Percentiles rank a stretch among this genome's conserved stretches.
These are phyloP conservation scores for Boletellus ananiceps DNA, from an alignment of 768 basidiomycete species.

Conservation along the genomic window DNA sequence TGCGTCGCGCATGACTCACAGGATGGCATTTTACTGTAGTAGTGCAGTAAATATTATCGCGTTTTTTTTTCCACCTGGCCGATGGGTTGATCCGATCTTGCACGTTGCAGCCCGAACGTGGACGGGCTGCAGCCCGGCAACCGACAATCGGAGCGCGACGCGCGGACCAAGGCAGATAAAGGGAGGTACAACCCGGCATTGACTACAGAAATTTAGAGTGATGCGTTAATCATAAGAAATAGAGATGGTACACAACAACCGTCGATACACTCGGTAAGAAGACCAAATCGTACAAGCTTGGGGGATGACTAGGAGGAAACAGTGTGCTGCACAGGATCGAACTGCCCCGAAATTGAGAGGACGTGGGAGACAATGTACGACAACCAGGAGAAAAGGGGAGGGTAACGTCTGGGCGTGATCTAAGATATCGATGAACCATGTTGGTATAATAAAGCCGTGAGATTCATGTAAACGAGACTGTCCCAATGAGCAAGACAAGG, in stretches of 20 bases:
- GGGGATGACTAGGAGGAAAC: slow-evolving; percentile 14
- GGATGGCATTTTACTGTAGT: slow-evolving; percentile 6
- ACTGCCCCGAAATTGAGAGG: slow-evolving; percentile 6
- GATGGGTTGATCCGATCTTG: background rate
- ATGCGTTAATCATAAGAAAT: slow-evolving; percentile 18
- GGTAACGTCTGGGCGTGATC: slow-evolving; percentile 21
- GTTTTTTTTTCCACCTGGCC: too few species aligned
- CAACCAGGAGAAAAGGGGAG: slow-evolving; percentile 1
- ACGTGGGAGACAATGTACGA: slow-evolving; percentile 20
- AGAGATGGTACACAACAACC: slow-evolving; percentile 9
- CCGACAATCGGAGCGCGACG: background rate
- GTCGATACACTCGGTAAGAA: slow-evolving; percentile 26
- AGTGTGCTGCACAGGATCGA: background rate
- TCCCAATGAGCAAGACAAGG: slow-evolving; percentile 9
- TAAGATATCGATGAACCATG: slow-evolving; percentile 21
- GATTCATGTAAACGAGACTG: slow-evolving; percentile 6
- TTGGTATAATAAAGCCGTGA: slow-evolving; percentile 10
- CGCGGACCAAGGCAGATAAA: background rate
- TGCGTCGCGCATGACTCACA: slow-evolving; percentile 1
- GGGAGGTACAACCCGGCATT: background rate
- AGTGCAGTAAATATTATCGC: background rate
- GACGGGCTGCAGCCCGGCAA: too few species aligned
- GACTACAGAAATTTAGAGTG: slow-evolving; percentile 4
- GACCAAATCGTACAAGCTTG: slow-evolving; percentile 7
- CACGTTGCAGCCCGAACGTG: background rate